These are phyloP conservation scores for Starmerella gropengiesseri DNA, from an alignment of 805 yeast genomes.

Conservation along the genomic window DNA sequence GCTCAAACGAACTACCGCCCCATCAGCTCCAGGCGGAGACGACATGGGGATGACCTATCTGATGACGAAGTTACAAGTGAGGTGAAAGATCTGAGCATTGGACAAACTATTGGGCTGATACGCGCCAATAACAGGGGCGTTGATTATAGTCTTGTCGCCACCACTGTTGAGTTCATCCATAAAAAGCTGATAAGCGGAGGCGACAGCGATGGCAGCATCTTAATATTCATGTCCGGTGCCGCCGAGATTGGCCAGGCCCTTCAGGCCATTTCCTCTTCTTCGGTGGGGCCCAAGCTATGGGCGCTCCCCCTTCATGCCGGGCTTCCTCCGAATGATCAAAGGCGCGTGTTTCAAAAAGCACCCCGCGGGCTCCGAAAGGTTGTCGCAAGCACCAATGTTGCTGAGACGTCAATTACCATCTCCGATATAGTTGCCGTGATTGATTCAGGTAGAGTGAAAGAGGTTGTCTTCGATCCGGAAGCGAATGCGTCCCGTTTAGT, in stretches of 20 bases:
- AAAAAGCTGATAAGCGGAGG: conserved; percentile 31
- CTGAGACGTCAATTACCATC: conserved; percentile 94
- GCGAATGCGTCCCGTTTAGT: conserved; percentile 58
- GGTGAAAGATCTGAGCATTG: conserved; percentile 16
- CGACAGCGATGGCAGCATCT: conserved; percentile 55
- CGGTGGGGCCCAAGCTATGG: conserved; percentile 30
- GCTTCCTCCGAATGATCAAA: conserved; percentile 69
- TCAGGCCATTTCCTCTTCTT: conserved; percentile 29
- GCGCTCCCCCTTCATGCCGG: conserved; percentile 82
- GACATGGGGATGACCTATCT: conserved; percentile 15
- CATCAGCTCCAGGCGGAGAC: background rate
- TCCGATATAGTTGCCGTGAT: conserved; percentile 89
- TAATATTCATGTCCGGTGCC: conserved; percentile 82
- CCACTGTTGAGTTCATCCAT: conserved; percentile 47
- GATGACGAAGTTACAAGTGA: conserved; percentile 11
- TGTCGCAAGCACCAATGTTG: conserved; percentile 84
- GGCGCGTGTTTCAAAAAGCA: conserved; percentile 53
- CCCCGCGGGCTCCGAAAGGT: conserved; percentile 54
- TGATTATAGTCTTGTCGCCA: conserved; percentile 60
- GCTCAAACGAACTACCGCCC: conserved; percentile 42
- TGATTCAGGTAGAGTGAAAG: conserved; percentile 78
- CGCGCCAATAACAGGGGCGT: conserved; percentile 32
- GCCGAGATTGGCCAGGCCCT: conserved; percentile 69
- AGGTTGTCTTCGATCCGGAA: conserved; percentile 55
- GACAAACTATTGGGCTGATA: conserved; percentile 26